These are phyloP conservation scores for Aspergillus brunneoviolaceus DNA, from an alignment of 2,329 filamentous ascomycete species.

Conservation along the genomic window DNA sequence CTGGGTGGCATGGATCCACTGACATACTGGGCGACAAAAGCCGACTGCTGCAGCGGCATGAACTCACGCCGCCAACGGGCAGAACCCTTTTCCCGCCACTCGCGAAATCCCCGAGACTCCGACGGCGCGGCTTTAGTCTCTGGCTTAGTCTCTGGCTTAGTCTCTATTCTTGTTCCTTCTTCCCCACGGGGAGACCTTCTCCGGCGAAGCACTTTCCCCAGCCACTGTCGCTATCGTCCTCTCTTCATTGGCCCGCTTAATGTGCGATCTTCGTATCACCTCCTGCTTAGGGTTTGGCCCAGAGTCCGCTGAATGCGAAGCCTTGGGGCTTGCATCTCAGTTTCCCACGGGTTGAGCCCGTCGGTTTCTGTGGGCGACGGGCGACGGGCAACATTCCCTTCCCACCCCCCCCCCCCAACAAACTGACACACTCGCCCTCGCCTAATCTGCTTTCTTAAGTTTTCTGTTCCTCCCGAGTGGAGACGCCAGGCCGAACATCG, in stretches of 20 bases:
- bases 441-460: background rate
- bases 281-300: background rate
- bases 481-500: background rate
- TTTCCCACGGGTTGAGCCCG: background rate
- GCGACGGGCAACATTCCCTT: background rate
- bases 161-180: background rate
- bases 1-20: constrained; percentile 1
- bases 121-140: background rate
- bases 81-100: constrained; percentile 15
- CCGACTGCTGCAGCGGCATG: background rate
- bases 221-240: constrained; percentile 10
- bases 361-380: background rate
- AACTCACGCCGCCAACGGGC: background rate
- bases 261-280: background rate
- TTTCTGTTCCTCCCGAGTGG: background rate
- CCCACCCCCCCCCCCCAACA: background rate
- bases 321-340: background rate
- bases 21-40: background rate
- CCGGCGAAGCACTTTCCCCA: constrained; percentile 30
- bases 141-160: background rate
- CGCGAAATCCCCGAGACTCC: background rate
- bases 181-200: constrained; percentile 10
- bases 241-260: background rate
- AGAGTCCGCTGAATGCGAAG: background rate
- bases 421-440: background rate